These are phyloP conservation scores for Fusarium clavum DNA, from an alignment of 2,329 filamentous ascomycete genomes.

Conservation along the genomic window DNA sequence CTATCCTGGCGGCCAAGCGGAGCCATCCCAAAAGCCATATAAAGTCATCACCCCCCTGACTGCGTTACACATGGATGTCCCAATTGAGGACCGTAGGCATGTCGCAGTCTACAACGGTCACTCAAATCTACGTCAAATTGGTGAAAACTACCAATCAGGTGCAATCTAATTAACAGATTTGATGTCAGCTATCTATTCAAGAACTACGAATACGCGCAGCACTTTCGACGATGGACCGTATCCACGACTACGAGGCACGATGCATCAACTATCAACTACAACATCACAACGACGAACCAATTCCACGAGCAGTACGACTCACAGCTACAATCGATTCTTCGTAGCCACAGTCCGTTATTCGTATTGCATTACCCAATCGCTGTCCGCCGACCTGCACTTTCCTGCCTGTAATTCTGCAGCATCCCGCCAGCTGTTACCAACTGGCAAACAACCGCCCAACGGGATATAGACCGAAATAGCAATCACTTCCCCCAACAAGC, in stretches of 20 bases:
- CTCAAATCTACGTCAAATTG: not conserved
- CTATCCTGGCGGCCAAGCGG: conserved; percentile 23
- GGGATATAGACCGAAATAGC: conserved; percentile 30
- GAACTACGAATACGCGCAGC: not conserved
- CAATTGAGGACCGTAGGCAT: not conserved
- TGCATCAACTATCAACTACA: not conserved
- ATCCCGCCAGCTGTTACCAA: conserved; percentile 23
- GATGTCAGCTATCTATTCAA: not conserved
- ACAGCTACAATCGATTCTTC: not conserved
- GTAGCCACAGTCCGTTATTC: not conserved
- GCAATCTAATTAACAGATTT: not conserved
- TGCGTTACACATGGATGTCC: conserved; percentile 14
- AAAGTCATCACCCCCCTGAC: conserved; percentile 29
- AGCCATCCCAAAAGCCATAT: conserved; percentile 30
- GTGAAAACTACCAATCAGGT: not conserved
- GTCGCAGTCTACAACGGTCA: not conserved
- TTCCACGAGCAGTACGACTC: not conserved
- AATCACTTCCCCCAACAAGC: conserved; percentile 26
- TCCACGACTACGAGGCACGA: conserved; percentile 3
- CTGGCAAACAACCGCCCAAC: conserved; percentile 23
- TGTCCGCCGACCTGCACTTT: conserved; percentile 12
- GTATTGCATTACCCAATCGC: conserved; percentile 1
- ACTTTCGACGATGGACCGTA: not conserved
- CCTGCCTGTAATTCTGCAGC: conserved; percentile 27
- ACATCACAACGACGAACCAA: not conserved